These are phyloP conservation scores for Fusarium beomiforme DNA, from an alignment of 2,329 filamentous ascomycete genomes.

Conservation along the genomic window DNA sequence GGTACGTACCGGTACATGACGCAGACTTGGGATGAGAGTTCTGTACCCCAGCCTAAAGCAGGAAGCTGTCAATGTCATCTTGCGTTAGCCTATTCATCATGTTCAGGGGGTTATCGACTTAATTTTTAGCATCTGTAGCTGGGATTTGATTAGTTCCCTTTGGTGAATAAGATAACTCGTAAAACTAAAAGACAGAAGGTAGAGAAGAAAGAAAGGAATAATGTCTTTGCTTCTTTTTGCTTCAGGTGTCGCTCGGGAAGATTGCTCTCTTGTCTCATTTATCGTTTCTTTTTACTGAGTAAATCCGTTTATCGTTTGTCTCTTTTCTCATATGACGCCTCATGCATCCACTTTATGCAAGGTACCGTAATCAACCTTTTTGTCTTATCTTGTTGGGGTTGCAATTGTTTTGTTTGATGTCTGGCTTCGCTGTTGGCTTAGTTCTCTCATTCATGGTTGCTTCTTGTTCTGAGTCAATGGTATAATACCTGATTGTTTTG, in stretches of 20 bases:
- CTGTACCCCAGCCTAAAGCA: conserved; percentile 23
- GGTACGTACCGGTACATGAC: conserved; percentile 25
- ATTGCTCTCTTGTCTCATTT: conserved; percentile 27
- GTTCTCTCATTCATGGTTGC: conserved; percentile 19
- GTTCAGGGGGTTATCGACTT: neutral
- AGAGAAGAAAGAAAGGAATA: neutral
- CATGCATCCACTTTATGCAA: conserved; percentile 29
- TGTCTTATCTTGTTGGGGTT: neutral
- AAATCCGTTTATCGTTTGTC: conserved; percentile 5
- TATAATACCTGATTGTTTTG: neutral
- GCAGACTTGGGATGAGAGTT: conserved; percentile 9
- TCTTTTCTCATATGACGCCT: conserved; percentile 25
- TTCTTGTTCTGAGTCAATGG: conserved; percentile 4
- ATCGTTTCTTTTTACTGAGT: neutral
- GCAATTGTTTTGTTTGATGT: neutral
- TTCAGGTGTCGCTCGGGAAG: conserved; percentile 34
- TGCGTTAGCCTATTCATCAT: conserved; percentile 36
- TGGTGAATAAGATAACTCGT: neutral
- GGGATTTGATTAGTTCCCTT: neutral
- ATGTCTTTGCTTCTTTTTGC: conserved; percentile 1
- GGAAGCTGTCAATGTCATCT: conserved; percentile 42
- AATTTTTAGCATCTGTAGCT: neutral
- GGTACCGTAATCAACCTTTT: conserved; percentile 15
- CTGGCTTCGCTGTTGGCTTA: neutral
- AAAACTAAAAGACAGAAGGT: neutral